Base-by-base conservation (phyloP, 345 rosid genomes). In the Eucalyptus albens region DNA sequence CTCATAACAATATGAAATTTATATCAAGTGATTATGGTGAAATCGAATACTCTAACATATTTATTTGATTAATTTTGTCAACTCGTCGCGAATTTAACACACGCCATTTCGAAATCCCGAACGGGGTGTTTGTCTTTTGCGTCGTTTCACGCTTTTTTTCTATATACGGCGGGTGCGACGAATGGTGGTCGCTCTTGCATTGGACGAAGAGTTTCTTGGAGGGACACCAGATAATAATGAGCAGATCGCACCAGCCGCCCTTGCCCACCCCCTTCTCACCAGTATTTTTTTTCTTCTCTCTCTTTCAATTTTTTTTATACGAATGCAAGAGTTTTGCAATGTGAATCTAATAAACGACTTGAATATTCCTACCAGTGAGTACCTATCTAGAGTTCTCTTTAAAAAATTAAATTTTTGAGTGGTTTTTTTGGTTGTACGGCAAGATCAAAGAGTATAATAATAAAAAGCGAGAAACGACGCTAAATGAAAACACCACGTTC, bases 201-300 rank as follows among this genome's bases (percentile, higher is more conserved):
- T 90, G 91, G 91, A 91, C 88, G 90, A 92, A 92, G 94, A 94
- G 94, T 11, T 40, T 92, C 92, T 90, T 89, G 88, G 94, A 91
- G 91, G 91, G 93, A 90, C 92, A 51, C 50, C 59, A 3, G 24
- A 53, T 9, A 3, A 53, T 17, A 44, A 72, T n/a, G 40, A 45
- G 44, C 13, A 59, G 37, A 88, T 50, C n/a, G 11, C 42, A 49
- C 59, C 65, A 26, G 29, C 60, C 45, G 22, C 60, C 8, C 37
- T n/a, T 8, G 40, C 85, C 10, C 22, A 27, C 45, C 49, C 85
- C 59, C 59, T n/a, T 31, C 85, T 51, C 29, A 11, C 11, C 26
- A 72, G 24, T 5, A 29, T 72, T 33, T 33, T 9, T 17, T 9
- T 10, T 50, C 53, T 50, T 50, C 53, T 50, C 53, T 50, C 53